Evolutionary conservation across 2,329 filamentous ascomycete genomes (phyloP).

Genomic region (Bipolaris gigantea): DNA sequence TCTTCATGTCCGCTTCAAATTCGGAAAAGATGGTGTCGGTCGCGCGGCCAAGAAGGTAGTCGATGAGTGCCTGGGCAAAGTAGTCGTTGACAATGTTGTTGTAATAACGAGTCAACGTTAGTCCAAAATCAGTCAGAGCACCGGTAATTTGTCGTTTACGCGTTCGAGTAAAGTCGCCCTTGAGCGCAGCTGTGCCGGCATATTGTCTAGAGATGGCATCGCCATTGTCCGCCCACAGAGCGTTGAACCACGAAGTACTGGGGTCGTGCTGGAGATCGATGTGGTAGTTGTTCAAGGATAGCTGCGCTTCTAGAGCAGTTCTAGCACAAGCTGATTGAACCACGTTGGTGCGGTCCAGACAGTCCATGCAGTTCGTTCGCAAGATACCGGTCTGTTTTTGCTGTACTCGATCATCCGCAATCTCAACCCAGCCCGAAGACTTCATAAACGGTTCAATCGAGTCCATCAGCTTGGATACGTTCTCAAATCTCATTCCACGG

Average conservation of each 20-base stretch:
- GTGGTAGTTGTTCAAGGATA: constrained; percentile 74
- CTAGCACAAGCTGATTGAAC: constrained; percentile 90
- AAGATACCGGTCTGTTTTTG: constrained; percentile 71
- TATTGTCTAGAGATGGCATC: constrained; percentile 96
- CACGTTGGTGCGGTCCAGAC: constrained; percentile 92
- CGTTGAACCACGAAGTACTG: constrained; percentile 91
- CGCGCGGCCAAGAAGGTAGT: constrained; percentile 89
- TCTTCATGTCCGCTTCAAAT: constrained; percentile 92
- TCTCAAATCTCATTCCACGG: constrained; percentile 97
- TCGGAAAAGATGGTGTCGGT: constrained; percentile 86
- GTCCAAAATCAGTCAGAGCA: constrained; percentile 84
- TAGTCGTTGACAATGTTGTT: constrained; percentile 97
- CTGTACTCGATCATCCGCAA: constrained; percentile 48
- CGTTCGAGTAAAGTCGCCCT: constrained; percentile 94
- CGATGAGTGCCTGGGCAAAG: constrained; percentile 92
- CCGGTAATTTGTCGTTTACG: constrained; percentile 88
- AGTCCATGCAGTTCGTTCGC: constrained; percentile 99
- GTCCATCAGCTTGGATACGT: constrained; percentile 78
- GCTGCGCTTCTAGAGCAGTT: constrained; percentile 76
- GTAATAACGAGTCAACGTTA: constrained; percentile 79
- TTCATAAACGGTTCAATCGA: constrained; percentile 69
- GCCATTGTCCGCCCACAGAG: constrained; percentile 94
- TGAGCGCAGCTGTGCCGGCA: constrained; percentile 90
- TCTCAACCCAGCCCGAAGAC: constrained; percentile 70
- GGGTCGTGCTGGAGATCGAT: constrained; percentile 76